phyloP scores from a whole-genome alignment of 1,284 basidiomycete species.

The Ganoderma leucocontextum region DNA sequence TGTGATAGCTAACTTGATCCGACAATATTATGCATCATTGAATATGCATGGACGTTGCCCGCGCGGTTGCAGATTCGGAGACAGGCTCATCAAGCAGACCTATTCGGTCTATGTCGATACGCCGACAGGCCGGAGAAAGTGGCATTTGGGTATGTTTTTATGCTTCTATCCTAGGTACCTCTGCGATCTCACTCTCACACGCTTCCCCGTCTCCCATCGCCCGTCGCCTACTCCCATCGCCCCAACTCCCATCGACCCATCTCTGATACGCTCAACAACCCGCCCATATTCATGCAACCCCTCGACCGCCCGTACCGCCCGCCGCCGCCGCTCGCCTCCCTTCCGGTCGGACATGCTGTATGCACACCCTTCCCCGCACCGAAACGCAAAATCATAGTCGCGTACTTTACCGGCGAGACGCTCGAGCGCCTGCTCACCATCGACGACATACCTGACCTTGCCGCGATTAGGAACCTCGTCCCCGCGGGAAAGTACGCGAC shows the following conservation, averaged over 20 bases:
- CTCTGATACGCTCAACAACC: slow-evolving; percentile 7
- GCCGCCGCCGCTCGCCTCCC: slow-evolving; percentile 16
- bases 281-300: slow-evolving; percentile 10
- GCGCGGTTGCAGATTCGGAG: slow-evolving; percentile 42
- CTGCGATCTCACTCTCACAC: slow-evolving; percentile 10
- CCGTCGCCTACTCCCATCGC: neutral
- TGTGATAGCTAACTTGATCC: neutral
- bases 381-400: slow-evolving; percentile 52
- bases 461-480: slow-evolving; percentile 53
- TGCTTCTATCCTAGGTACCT: slow-evolving; percentile 16
- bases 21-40: neutral
- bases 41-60: neutral
- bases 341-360: neutral
- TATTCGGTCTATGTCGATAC: slow-evolving; percentile 79
- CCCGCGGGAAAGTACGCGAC: slow-evolving; percentile 55
- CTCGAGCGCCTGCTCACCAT: slow-evolving; percentile 71
- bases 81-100: slow-evolving; percentile 77
- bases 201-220: slow-evolving; percentile 6
- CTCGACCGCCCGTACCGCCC: slow-evolving; percentile 2
- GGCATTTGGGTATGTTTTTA: slow-evolving; percentile 75
- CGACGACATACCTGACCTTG: slow-evolving; percentile 63
- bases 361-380: slow-evolving; percentile 14
- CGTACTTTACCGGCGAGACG: slow-evolving; percentile 75
- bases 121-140: slow-evolving; percentile 68
- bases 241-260: neutral